Conservation (phyloP, 2,329 filamentous ascomycete species). For the Penicillium sp. region DNA sequence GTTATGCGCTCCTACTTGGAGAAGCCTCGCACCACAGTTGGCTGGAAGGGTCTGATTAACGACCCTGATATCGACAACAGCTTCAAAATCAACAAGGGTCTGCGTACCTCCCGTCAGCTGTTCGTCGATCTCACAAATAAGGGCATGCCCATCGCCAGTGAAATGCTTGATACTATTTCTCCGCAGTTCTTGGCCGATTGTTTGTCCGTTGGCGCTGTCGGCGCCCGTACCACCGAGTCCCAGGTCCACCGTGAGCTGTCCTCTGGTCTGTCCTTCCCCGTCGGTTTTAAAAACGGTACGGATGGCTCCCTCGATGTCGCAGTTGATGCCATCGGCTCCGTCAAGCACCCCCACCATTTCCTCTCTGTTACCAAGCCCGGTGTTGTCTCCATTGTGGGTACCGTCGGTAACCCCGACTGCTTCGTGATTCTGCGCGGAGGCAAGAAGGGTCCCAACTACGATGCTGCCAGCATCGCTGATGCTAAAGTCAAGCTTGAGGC, state of each 20-base stretch:
- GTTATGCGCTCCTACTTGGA: constrained; percentile 98
- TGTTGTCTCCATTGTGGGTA: constrained; percentile 91
- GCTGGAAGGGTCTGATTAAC: constrained; percentile 98
- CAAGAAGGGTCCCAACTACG: constrained; percentile 91
- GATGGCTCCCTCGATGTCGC: constrained; percentile 87
- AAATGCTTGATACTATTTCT: constrained; percentile 98
- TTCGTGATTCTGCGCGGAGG: constrained; percentile 95
- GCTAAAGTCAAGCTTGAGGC: constrained; percentile 77
- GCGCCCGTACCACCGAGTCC: constrained; percentile 93
- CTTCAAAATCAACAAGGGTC: constrained; percentile 98
- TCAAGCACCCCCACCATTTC: constrained; percentile 92
- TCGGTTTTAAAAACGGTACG: constrained; percentile 99
- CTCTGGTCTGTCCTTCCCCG: constrained; percentile 91
- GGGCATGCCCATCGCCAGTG: constrained; percentile 94
- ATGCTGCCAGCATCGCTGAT: constrained; percentile 77
- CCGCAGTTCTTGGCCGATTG: constrained; percentile 95
- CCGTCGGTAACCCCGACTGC: constrained; percentile 92
- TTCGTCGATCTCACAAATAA: constrained; percentile 88
- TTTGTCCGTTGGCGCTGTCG: constrained; percentile 87
- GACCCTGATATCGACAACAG: constrained; percentile 98
- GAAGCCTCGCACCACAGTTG: constrained; percentile 96
- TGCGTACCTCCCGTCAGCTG: constrained; percentile 81
- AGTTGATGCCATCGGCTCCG: constrained; percentile 92
- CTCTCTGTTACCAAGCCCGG: constrained; percentile 96
- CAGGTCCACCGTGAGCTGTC: constrained; percentile 95